A percentile compares a stretch with the other conserved stretches of the same genome.
These are phyloP conservation scores for Vigna unguiculata DNA, from an alignment of 306 rosid species.

Conservation along the genomic window DNA sequence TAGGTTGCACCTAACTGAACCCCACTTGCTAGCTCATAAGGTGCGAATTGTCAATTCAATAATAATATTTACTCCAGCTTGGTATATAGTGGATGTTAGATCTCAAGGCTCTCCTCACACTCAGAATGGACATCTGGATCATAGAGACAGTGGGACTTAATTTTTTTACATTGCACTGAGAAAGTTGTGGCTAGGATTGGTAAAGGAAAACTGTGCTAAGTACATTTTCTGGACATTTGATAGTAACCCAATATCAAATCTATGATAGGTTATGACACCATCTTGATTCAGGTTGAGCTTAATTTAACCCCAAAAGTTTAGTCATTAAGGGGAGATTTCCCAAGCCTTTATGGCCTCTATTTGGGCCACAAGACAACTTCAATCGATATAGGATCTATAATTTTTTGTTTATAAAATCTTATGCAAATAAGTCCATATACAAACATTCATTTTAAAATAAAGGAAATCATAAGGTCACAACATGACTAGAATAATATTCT, in stretches of 20 bases:
- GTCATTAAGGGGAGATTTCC: not conserved
- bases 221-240: not conserved
- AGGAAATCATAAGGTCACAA: slow-evolving; percentile 31
- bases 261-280: not conserved
- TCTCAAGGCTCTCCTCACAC: not conserved
- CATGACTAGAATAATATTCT: slow-evolving; percentile 31
- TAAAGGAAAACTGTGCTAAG: not conserved
- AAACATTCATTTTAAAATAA: slow-evolving; percentile 37
- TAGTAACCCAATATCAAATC: not conserved
- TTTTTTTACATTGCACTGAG: not conserved
- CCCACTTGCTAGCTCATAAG: not conserved
- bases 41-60: not conserved
- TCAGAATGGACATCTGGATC: not conserved
- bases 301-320: not conserved
- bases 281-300: not conserved
- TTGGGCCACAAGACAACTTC: not conserved
- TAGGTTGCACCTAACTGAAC: not conserved
- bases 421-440: slow-evolving; percentile 33
- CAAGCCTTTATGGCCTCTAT: not conserved
- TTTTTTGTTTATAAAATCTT: slow-evolving; percentile 1
- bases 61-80: not conserved
- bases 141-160: not conserved
- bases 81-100: not conserved
- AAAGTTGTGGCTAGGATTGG: not conserved
- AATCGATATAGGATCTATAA: not conserved